These are phyloP conservation scores for Aspergillus pseudoviridinutans DNA, from an alignment of 2,329 filamentous ascomycete species.

Conservation along the genomic window DNA sequence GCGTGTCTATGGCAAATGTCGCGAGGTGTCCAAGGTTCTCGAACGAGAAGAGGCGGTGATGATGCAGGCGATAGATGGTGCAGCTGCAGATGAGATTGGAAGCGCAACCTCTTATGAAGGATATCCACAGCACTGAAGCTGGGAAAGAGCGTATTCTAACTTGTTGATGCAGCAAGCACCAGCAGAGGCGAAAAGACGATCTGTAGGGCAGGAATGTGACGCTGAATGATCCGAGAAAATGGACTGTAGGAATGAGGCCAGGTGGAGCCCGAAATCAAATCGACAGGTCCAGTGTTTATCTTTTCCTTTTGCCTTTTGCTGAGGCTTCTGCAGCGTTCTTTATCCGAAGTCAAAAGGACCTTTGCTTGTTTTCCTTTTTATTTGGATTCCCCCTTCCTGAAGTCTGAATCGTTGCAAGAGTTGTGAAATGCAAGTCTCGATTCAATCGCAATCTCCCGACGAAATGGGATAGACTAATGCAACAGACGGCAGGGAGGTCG, in stretches of 20 bases:
- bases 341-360: neutral
- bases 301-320: conserved; percentile 5
- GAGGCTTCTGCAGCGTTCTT: conserved; percentile 5
- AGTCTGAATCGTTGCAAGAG: conserved; percentile 4
- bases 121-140: conserved; percentile 20
- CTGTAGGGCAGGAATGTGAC: conserved; percentile 27
- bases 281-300: conserved; percentile 15
- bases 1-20: conserved; percentile 15
- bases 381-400: conserved; percentile 5
- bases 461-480: conserved; percentile 24
- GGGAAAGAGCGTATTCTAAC: conserved; percentile 7
- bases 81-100: conserved; percentile 35
- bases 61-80: conserved; percentile 21
- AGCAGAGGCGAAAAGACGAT: conserved; percentile 13
- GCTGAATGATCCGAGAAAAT: conserved; percentile 16
- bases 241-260: conserved; percentile 17
- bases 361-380: conserved; percentile 1
- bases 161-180: conserved; percentile 12
- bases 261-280: conserved; percentile 13
- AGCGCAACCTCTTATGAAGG: conserved; percentile 33
- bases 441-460: conserved; percentile 14
- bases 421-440: conserved; percentile 13
- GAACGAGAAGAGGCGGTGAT: conserved; percentile 23
- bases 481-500: conserved; percentile 30
- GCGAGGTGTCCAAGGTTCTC: conserved; percentile 20